Evolutionary conservation across 805 yeast species (phyloP).

Genomic region (Spathaspora arborariae): DNA sequence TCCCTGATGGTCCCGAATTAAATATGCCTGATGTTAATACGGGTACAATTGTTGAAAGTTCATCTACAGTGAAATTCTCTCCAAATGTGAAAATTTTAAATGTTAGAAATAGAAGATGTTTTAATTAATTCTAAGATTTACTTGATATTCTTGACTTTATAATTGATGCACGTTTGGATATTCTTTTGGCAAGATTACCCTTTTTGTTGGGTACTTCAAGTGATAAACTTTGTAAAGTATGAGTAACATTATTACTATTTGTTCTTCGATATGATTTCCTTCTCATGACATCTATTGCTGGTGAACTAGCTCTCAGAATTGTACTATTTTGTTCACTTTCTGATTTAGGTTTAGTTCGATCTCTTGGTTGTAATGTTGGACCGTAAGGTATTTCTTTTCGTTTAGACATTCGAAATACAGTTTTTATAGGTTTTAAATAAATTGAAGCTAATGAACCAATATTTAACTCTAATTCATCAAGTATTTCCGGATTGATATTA

Average conservation of each 20-base stretch:
- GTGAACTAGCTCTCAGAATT: constrained; percentile 1
- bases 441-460: constrained; percentile 82
- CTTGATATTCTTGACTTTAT: constrained; percentile 9
- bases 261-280: constrained; percentile 9
- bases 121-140: neutral
- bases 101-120: constrained; percentile 2
- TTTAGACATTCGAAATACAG: constrained; percentile 67
- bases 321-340: neutral
- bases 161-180: constrained; percentile 33
- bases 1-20: constrained; percentile 70
- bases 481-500: constrained; percentile 59
- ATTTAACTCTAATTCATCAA: constrained; percentile 79
- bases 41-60: constrained; percentile 64
- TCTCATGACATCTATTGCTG: constrained; percentile 4
- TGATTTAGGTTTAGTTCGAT: constrained; percentile 1
- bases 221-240: constrained; percentile 8
- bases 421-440: constrained; percentile 78
- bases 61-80: constrained; percentile 56
- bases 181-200: constrained; percentile 27
- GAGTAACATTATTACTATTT: constrained; percentile 5
- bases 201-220: constrained; percentile 11
- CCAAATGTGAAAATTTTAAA: constrained; percentile 41
- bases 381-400: constrained; percentile 47
- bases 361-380: constrained; percentile 31
- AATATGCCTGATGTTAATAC: constrained; percentile 65